phyloP scores from a whole-genome alignment of 2,329 filamentous ascomycete species.

The Aspergillus neotritici region DNA sequence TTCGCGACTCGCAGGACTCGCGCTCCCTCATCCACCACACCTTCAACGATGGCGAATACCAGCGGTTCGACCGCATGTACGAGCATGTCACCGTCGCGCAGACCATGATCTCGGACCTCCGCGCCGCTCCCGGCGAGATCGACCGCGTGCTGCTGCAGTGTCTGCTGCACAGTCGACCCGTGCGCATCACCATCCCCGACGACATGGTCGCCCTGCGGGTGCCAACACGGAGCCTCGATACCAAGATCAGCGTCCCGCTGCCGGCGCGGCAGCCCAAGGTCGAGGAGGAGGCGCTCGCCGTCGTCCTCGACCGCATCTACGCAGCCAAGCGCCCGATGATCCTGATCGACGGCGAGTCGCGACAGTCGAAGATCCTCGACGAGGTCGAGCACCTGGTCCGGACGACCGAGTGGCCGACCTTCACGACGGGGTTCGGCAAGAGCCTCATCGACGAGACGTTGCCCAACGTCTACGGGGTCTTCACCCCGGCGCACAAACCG shows the following conservation, averaged over 20 bases:
- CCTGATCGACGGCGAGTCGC: constrained; percentile 46
- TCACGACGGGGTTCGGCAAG: constrained; percentile 45
- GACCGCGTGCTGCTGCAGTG: constrained; percentile 48
- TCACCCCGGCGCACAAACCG: constrained; percentile 20
- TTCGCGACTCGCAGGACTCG: constrained; percentile 39
- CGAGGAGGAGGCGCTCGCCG: constrained; percentile 19
- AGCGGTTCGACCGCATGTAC: constrained; percentile 47
- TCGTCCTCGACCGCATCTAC: constrained; percentile 38
- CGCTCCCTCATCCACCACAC: constrained; percentile 58
- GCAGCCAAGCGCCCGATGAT: constrained; percentile 45
- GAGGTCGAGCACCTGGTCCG: constrained; percentile 41
- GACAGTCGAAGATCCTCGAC: constrained; percentile 34
- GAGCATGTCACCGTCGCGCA: constrained; percentile 47
- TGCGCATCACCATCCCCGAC: constrained; percentile 50
- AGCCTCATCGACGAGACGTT: constrained; percentile 45
- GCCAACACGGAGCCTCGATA: constrained; percentile 8
- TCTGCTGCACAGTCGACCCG: constrained; percentile 50
- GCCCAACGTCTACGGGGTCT: constrained; percentile 47
- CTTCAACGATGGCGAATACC: constrained; percentile 54
- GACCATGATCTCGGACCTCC: constrained; percentile 39
- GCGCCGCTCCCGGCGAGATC: constrained; percentile 45
- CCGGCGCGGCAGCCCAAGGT: constrained; percentile 6
- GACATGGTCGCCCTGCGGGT: constrained; percentile 43
- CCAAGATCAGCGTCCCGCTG: constrained; percentile 6
- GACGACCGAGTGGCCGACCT: constrained; percentile 42